phyloP scores from a whole-genome alignment of 2,329 filamentous ascomycete species.

The Trematosphaeria pertusa region DNA sequence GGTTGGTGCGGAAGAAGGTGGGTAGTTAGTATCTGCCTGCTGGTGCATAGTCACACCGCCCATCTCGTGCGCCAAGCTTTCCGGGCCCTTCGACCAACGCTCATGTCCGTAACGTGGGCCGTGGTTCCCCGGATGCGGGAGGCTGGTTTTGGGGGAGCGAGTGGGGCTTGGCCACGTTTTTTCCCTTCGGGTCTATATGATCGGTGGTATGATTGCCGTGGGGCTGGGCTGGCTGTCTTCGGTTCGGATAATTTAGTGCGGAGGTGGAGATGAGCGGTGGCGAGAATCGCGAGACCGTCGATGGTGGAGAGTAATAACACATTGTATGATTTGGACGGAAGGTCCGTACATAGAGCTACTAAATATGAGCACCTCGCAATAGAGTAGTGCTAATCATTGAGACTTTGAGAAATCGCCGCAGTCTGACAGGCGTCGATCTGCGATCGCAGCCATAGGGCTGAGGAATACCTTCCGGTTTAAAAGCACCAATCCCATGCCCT shows the following conservation, averaged over 20 bases:
- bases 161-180: conserved; percentile 15
- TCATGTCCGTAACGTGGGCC: conserved; percentile 15
- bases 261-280: not conserved
- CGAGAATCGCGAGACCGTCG: not conserved
- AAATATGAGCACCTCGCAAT: too few species aligned
- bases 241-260: not conserved
- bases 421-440: too few species aligned
- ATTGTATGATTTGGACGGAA: too few species aligned
- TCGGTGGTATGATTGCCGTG: conserved; percentile 3
- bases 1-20: not conserved
- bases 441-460: too few species aligned
- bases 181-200: conserved; percentile 1
- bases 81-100: not conserved
- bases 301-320: not conserved
- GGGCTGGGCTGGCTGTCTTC: not conserved
- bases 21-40: conserved; percentile 14
- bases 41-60: conserved; percentile 39
- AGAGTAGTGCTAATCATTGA: too few species aligned
- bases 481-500: too few species aligned
- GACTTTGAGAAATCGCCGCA: too few species aligned
- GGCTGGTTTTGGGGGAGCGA: conserved; percentile 13
- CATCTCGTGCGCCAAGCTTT: conserved; percentile 18
- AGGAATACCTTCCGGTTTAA: too few species aligned
- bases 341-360: too few species aligned
- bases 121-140: conserved; percentile 30